These are phyloP conservation scores for Solanum hybrid DNA, from an alignment of 305 asterid genomes.

Conservation along the genomic window DNA sequence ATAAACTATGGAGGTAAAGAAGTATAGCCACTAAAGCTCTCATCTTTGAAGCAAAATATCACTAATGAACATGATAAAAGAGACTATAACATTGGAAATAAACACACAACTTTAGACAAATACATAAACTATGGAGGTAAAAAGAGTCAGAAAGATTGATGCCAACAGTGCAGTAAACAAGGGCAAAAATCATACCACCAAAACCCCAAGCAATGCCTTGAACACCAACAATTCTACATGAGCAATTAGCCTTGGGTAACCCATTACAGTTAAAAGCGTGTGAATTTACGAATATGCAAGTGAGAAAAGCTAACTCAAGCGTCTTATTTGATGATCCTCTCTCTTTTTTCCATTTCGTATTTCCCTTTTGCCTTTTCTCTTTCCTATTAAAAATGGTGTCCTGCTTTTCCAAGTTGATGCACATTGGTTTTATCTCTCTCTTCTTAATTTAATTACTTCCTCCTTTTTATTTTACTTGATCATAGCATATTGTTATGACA, in stretches of 20 bases:
- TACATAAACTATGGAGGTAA: not conserved
- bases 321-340: not conserved
- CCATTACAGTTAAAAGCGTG: slow-evolving; percentile 23
- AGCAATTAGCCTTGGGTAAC: slow-evolving; percentile 33
- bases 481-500: not conserved
- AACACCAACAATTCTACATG: slow-evolving; percentile 50
- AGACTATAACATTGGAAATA: not conserved
- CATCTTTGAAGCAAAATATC: not conserved
- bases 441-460: not conserved
- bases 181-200: slow-evolving; percentile 73
- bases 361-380: not conserved
- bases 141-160: slow-evolving; percentile 6
- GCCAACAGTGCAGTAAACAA: slow-evolving; percentile 68
- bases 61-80: not conserved
- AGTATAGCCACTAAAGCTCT: not conserved
- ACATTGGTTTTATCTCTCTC: not conserved
- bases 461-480: not conserved
- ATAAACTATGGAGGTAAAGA: not conserved
- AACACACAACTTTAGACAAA: not conserved
- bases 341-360: not conserved
- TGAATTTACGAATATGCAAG: not conserved
- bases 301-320: not conserved
- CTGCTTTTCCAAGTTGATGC: not conserved
- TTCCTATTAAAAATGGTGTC: not conserved
- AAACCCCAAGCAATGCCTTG: slow-evolving; percentile 80